Evolutionary conservation across 2,329 filamentous ascomycete genomes (phyloP).

Genomic region (Stagonosporopsis chrysanthemi): DNA sequence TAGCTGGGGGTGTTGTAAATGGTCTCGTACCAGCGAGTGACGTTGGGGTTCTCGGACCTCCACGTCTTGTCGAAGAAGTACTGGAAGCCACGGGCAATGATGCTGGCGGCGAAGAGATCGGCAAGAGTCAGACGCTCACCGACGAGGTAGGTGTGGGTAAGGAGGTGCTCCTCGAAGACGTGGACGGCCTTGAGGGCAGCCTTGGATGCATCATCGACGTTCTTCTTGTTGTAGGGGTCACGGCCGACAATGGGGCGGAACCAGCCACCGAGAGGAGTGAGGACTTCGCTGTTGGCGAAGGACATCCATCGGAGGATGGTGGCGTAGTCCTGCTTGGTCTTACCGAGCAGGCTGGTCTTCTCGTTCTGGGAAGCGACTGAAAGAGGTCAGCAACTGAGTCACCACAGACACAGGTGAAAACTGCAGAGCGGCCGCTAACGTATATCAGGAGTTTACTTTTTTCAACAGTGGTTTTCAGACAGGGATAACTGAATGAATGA

Average conservation of each 20-base stretch:
- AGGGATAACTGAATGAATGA: slow-evolving; percentile 73
- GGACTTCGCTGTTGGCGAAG: slow-evolving; percentile 89
- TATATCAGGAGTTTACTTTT: slow-evolving; percentile 77
- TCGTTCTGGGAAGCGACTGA: slow-evolving; percentile 98
- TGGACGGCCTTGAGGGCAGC: slow-evolving; percentile 70
- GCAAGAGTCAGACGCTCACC: slow-evolving; percentile 97
- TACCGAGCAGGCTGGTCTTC: slow-evolving; percentile 98
- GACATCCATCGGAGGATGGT: slow-evolving; percentile 99
- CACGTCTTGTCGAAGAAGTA: slow-evolving; percentile 93
- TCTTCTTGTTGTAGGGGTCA: slow-evolving; percentile 97
- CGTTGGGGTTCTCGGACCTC: slow-evolving; percentile 82
- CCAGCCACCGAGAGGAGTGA: slow-evolving; percentile 77
- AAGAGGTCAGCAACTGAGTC: slow-evolving; percentile 41
- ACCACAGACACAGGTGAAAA: slow-evolving; percentile 18
- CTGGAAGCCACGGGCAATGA: slow-evolving; percentile 88
- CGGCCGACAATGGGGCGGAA: slow-evolving; percentile 85
- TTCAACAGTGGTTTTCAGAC: slow-evolving; percentile 96
- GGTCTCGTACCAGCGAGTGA: slow-evolving; percentile 93
- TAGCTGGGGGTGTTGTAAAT: slow-evolving; percentile 92
- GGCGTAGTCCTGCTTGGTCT: slow-evolving; percentile 99
- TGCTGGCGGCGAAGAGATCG: slow-evolving; percentile 82
- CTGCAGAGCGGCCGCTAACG: slow-evolving; percentile 51
- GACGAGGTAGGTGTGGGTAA: slow-evolving; percentile 94
- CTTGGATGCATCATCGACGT: slow-evolving; percentile 80
- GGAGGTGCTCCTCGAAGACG: slow-evolving; percentile 85